Evolutionary conservation across 108 stramenopile species (phyloP).

Genomic region (Cyclotella cryptica): DNA sequence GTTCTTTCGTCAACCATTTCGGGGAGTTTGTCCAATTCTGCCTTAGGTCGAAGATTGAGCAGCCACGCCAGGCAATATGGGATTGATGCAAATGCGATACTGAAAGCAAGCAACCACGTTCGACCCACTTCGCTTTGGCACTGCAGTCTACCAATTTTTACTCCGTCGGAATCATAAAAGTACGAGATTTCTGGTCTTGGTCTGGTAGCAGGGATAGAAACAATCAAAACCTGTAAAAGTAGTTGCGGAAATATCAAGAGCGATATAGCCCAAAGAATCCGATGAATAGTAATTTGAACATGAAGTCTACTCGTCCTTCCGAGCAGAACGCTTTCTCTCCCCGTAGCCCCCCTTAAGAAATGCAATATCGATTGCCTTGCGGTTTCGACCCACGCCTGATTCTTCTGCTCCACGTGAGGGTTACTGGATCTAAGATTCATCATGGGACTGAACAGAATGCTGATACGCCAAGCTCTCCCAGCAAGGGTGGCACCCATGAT

Average conservation of each 20-base stretch:
- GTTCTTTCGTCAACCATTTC: constrained; percentile 36
- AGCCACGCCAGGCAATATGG: constrained; percentile 30
- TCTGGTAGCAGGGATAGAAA: constrained; percentile 21
- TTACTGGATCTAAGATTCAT: neutral
- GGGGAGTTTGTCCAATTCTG: constrained; percentile 32
- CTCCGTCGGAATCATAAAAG: constrained; percentile 7
- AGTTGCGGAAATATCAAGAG: constrained; percentile 18
- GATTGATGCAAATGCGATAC: constrained; percentile 21
- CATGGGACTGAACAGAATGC: constrained; percentile 22
- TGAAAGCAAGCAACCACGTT: constrained; percentile 16
- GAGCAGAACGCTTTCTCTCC: neutral
- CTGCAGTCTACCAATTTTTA: constrained; percentile 2
- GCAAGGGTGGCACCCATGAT: constrained; percentile 42
- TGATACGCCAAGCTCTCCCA: constrained; percentile 43
- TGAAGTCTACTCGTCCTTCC: neutral
- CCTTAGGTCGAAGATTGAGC: constrained; percentile 41
- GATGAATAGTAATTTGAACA: constrained; percentile 17
- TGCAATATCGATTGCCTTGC: constrained; percentile 14
- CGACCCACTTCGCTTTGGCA: constrained; percentile 23
- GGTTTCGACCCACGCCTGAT: constrained; percentile 1
- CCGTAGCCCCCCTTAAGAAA: neutral
- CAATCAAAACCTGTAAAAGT: constrained; percentile 24
- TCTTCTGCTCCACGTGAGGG: neutral
- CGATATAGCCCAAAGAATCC: constrained; percentile 22
- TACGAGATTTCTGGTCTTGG: constrained; percentile 12